phyloP scores from a whole-genome alignment of 495 filamentous ascomycete genomes.

The Daldinia caldariorum region DNA sequence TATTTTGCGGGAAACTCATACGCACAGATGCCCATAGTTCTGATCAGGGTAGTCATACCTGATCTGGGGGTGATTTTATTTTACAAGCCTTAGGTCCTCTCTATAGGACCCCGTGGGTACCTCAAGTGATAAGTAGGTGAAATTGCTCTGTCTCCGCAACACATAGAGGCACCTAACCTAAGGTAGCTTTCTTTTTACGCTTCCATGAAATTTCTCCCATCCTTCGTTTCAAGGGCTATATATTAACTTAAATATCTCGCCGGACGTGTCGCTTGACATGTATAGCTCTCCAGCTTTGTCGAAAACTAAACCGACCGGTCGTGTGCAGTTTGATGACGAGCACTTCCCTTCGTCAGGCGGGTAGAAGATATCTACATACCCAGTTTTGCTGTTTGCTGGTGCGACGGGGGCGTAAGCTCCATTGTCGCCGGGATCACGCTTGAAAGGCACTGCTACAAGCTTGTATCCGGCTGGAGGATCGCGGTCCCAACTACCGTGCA shows the following conservation, averaged over 20 bases:
- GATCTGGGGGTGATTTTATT: not conserved
- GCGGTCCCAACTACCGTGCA: conserved; percentile 65
- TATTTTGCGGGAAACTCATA: not conserved
- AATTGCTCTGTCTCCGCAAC: not conserved
- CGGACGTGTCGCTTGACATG: conserved; percentile 66
- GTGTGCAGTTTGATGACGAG: conserved; percentile 57
- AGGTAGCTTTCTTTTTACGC: not conserved
- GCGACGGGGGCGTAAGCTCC: conserved; percentile 51
- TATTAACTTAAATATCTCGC: conserved; percentile 65
- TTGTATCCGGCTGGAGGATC: conserved; percentile 65
- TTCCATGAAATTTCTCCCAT: not conserved
- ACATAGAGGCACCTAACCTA: too few species aligned
- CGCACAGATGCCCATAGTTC: not conserved
- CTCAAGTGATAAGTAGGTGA: not conserved
- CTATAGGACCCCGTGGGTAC: not conserved
- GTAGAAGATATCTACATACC: conserved; percentile 60
- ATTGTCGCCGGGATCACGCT: conserved; percentile 43
- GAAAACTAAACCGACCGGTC: conserved; percentile 65
- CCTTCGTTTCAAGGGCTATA: conserved; percentile 1
- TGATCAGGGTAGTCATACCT: not conserved
- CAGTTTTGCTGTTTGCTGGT: conserved; percentile 51
- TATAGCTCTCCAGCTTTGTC: conserved; percentile 61
- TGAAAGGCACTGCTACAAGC: conserved; percentile 58
- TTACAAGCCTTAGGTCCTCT: not conserved
- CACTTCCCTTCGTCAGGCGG: conserved; percentile 57